Conservation (phyloP, 441 rosid species). For the Bruguiera hainesii region DNA sequence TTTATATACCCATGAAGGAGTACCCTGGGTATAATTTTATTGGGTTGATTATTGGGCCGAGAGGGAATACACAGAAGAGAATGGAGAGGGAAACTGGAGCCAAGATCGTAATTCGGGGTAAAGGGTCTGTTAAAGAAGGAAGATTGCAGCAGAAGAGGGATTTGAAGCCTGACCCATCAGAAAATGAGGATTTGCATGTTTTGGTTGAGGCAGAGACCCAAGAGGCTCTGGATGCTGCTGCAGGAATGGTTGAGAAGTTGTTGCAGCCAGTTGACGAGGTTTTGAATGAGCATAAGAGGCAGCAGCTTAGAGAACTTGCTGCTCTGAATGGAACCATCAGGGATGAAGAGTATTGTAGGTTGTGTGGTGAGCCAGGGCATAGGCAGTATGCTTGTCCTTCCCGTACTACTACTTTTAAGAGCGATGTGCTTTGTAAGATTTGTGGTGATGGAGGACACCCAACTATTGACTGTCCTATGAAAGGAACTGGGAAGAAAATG, state of each 20-base stretch:
- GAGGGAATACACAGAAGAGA: conserved; percentile 96
- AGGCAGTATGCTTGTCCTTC: conserved; percentile 89
- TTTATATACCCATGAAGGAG: conserved; percentile 88
- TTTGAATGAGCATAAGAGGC: conserved; percentile 96
- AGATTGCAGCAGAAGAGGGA: conserved; percentile 92
- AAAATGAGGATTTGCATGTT: conserved; percentile 97
- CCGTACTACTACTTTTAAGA: conserved; percentile 78
- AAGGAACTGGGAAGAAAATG: conserved; percentile 96
- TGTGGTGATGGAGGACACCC: conserved; percentile 99
- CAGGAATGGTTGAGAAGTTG: conserved; percentile 94
- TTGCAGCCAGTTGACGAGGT: conserved; percentile 98
- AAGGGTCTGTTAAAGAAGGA: conserved; percentile 93
- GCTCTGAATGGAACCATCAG: conserved; percentile 93
- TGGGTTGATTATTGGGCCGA: conserved; percentile 88
- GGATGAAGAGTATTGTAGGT: conserved; percentile 91
- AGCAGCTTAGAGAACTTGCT: conserved; percentile 94
- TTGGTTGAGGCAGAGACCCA: conserved; percentile 92
- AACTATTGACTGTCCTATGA: conserved; percentile 93
- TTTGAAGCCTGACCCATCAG: conserved; percentile 81
- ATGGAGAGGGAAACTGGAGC: conserved; percentile 98
- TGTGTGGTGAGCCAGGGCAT: conserved; percentile 95
- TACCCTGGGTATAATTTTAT: conserved; percentile 91
- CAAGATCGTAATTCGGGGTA: conserved; percentile 89
- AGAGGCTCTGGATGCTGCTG: conserved; percentile 89
- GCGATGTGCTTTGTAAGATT: conserved; percentile 95